These are phyloP conservation scores for Verticillium zaregamsianum DNA, from an alignment of 2,329 filamentous ascomycete genomes.

Conservation along the genomic window DNA sequence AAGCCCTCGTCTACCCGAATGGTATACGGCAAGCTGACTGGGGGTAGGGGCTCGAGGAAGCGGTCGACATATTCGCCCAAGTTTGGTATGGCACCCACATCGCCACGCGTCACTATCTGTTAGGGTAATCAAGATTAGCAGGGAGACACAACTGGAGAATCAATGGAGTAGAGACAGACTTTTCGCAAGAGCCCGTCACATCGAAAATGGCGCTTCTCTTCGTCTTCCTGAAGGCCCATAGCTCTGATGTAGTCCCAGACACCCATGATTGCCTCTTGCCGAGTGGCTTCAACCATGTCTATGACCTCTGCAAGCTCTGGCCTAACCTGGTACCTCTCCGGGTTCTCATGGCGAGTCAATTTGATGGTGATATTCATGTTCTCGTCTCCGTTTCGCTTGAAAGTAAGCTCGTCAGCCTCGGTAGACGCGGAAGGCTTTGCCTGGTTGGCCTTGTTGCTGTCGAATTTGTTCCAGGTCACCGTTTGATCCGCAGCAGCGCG, in stretches of 20 bases:
- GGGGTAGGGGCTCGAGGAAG: slow-evolving; percentile 75
- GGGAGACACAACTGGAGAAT: neutral
- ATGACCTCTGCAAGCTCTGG: slow-evolving; percentile 77
- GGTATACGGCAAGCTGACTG: slow-evolving; percentile 83
- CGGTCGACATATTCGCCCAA: slow-evolving; percentile 74
- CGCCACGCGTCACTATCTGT: slow-evolving; percentile 68
- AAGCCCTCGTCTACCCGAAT: slow-evolving; percentile 88
- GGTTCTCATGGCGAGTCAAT: slow-evolving; percentile 76
- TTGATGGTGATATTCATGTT: slow-evolving; percentile 90
- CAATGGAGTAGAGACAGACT: slow-evolving; percentile 43
- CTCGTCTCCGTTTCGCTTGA: slow-evolving; percentile 88
- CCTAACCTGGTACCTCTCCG: slow-evolving; percentile 79
- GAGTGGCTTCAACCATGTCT: slow-evolving; percentile 81
- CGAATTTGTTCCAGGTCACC: slow-evolving; percentile 83
- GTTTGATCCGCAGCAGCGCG: slow-evolving; percentile 50
- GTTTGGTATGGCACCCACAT: slow-evolving; percentile 80
- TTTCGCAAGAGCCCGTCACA: slow-evolving; percentile 80
- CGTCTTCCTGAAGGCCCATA: slow-evolving; percentile 84
- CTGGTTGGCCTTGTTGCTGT: slow-evolving; percentile 36
- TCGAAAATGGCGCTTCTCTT: slow-evolving; percentile 87
- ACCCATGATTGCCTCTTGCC: slow-evolving; percentile 82
- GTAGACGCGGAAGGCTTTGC: slow-evolving; percentile 34
- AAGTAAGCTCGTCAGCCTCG: slow-evolving; percentile 81
- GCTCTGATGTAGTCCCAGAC: slow-evolving; percentile 93
- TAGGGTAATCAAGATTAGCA: neutral